These are phyloP conservation scores for Triticum timopheevii DNA, from an alignment of 176 grass and related monocot species.

Conservation along the genomic window DNA sequence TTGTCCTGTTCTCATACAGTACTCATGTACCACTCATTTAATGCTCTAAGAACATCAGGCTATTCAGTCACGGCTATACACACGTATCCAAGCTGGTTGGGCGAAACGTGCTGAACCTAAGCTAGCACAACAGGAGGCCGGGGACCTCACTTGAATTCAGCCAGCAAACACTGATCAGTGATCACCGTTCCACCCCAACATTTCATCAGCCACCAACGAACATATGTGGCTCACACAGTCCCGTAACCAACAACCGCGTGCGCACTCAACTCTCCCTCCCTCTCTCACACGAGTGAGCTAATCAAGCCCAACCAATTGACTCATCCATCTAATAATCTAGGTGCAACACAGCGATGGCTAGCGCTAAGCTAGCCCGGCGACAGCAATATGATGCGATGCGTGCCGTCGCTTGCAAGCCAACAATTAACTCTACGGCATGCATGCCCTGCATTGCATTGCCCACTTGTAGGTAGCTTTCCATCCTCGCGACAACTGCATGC, in stretches of 20 bases:
- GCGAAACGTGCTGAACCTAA: background rate
- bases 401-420: slow-evolving; percentile 27
- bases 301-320: background rate
- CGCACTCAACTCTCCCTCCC: background rate
- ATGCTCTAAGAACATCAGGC: background rate
- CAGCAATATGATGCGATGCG: background rate
- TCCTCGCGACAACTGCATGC: background rate
- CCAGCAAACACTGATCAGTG: background rate
- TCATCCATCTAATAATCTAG: background rate
- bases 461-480: background rate
- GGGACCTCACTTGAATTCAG: background rate
- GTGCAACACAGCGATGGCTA: background rate
- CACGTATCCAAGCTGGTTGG: background rate
- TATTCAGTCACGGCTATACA: background rate
- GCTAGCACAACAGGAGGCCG: background rate
- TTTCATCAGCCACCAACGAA: background rate
- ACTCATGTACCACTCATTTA: background rate
- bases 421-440: background rate
- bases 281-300: background rate
- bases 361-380: background rate
- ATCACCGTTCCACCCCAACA: background rate
- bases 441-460: background rate
- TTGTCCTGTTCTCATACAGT: background rate
- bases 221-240: background rate
- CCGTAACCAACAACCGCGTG: background rate